Evolutionary conservation across 148 eudicot species (phyloP).

Genomic region (Gaultheria prostrata): DNA sequence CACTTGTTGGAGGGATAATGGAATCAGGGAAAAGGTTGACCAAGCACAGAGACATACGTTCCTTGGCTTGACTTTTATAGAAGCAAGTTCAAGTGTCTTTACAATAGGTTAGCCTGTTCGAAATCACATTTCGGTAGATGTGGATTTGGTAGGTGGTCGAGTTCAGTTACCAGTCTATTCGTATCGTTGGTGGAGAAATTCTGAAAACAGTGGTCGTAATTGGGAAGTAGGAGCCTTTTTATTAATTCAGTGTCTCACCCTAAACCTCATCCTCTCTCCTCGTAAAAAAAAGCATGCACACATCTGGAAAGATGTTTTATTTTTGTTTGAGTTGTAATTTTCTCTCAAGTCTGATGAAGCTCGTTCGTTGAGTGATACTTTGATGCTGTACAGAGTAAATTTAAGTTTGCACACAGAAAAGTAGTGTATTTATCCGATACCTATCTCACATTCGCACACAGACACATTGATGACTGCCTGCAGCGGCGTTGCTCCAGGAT

Average conservation of each 20-base stretch:
- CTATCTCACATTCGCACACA: neutral
- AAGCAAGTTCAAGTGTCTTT: neutral
- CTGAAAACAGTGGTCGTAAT: neutral
- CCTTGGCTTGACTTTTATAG: neutral
- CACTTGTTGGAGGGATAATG: neutral
- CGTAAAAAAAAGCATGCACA: neutral
- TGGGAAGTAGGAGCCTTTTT: neutral
- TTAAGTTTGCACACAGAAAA: too few relatives aligned
- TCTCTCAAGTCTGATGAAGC: too few relatives aligned
- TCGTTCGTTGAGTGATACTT: too few relatives aligned
- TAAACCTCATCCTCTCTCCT: neutral
- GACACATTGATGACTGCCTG: neutral
- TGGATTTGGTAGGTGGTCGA: slow-evolving; percentile 1
- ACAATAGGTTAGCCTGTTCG: neutral
- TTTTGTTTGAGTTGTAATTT: too few relatives aligned
- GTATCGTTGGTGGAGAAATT: neutral
- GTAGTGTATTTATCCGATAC: too few relatives aligned
- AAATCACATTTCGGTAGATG: neutral
- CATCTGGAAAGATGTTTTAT: neutral
- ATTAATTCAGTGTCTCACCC: neutral
- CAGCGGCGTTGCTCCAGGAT: neutral
- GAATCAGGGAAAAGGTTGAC: neutral
- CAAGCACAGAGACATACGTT: neutral
- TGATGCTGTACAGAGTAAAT: too few relatives aligned
- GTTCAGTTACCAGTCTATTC: neutral